Evolutionary conservation across 192 early-diverging fungal genomes (phyloP).

Genomic region (Coemansia nantahalensis): DNA sequence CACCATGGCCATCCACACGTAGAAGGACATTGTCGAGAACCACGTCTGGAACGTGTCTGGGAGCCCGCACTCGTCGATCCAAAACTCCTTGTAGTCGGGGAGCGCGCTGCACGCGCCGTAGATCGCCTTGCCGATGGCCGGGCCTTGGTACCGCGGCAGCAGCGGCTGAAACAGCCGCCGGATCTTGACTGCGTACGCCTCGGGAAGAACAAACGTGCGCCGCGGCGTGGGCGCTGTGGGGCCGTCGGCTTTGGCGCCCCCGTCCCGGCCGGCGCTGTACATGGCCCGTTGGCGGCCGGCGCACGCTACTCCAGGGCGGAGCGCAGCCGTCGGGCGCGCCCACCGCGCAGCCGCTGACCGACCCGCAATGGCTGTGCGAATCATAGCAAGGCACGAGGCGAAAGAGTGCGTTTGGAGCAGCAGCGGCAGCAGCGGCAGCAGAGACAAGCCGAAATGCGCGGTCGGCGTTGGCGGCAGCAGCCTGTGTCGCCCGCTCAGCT

Average conservation of each 20-base stretch:
- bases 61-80: constrained; percentile 54
- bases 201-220: constrained; percentile 10
- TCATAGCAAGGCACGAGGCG: no score
- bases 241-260: not conserved
- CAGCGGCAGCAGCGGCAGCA: no score
- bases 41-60: constrained; percentile 93
- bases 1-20: constrained; percentile 93
- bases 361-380: no score
- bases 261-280: constrained; percentile 14
- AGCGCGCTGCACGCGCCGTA: constrained; percentile 36
- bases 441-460: no score
- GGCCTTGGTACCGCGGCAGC: constrained; percentile 43
- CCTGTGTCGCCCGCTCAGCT: no score
- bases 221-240: not conserved
- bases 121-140: constrained; percentile 28
- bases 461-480: no score
- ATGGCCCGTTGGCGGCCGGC: not conserved
- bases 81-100: constrained; percentile 43
- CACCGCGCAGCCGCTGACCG: no score
- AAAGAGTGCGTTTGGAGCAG: no score
- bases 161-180: constrained; percentile 20
- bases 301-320: not conserved
- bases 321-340: no score
- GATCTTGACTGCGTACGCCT: constrained; percentile 14
- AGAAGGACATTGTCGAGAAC: constrained; percentile 86